Evolutionary conservation across 331 rosid genomes (phyloP).

Genomic region (Malus hybrid): DNA sequence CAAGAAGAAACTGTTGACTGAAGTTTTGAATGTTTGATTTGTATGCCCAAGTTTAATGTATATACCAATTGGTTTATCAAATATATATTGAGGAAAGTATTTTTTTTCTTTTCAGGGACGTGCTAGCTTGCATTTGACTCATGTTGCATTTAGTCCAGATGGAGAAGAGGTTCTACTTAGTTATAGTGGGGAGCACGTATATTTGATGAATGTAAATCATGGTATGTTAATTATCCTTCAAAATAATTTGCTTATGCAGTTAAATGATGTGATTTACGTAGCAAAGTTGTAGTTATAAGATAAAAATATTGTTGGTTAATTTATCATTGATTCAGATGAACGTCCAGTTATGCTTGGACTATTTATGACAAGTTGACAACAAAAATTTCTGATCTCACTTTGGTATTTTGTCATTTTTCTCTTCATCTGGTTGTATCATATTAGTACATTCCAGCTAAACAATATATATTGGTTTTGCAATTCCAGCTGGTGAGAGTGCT

Average conservation of each 20-base stretch:
- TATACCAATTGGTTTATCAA: background rate
- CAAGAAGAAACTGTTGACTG: background rate
- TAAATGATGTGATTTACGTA: background rate
- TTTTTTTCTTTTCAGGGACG: conserved; percentile 45
- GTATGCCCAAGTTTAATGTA: background rate
- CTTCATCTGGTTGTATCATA: conserved; percentile 3
- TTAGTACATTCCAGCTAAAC: background rate
- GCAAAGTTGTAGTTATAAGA: background rate
- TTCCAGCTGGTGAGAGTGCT: conserved; percentile 56
- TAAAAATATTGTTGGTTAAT: conserved; percentile 9
- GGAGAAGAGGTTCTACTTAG: conserved; percentile 97
- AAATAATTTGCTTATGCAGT: conserved; percentile 9
- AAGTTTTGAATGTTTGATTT: background rate
- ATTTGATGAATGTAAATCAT: conserved; percentile 74
- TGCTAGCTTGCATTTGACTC: conserved; percentile 82
- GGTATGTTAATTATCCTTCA: conserved; percentile 36
- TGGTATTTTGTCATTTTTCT: conserved; percentile 4
- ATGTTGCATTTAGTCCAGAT: conserved; percentile 90
- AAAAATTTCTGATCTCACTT: background rate
- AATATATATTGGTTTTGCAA: conserved; percentile 4
- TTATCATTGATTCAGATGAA: conserved; percentile 10
- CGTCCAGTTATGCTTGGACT: background rate
- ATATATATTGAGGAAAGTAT: background rate
- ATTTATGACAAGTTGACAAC: background rate
- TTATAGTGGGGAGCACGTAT: conserved; percentile 97